These are phyloP conservation scores for Dalbergia cochinchinensis DNA, from an alignment of 306 rosid genomes.

Conservation along the genomic window DNA sequence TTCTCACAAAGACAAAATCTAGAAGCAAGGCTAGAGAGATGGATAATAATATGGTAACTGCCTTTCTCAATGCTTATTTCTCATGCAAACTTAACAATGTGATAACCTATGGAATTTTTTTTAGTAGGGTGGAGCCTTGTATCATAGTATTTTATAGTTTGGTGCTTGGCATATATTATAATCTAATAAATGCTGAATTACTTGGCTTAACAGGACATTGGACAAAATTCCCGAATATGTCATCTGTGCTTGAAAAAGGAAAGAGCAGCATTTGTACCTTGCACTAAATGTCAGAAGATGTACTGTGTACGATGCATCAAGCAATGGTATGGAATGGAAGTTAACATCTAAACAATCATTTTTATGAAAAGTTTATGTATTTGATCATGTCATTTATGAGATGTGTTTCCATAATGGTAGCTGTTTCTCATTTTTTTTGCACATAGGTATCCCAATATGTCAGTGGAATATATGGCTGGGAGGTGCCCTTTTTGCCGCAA, in stretches of 20 bases:
- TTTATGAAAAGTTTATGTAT: not conserved
- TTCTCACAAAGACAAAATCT: conserved; percentile 32
- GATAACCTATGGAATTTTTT: not conserved
- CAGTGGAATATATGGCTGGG: conserved; percentile 47
- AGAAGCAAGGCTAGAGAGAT: conserved; percentile 47
- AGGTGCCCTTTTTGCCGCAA: conserved; percentile 69
- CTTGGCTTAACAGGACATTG: conserved; percentile 42
- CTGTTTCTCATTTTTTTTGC: conserved; percentile 24
- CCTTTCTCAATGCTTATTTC: conserved; percentile 13
- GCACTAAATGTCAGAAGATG: conserved; percentile 63
- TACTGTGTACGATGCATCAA: conserved; percentile 67
- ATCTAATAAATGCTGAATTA: conserved; percentile 9
- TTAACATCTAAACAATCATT: conserved; percentile 7
- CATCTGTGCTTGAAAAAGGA: conserved; percentile 75
- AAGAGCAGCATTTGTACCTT: conserved; percentile 49
- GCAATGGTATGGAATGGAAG: conserved; percentile 60
- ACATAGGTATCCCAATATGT: conserved; percentile 65
- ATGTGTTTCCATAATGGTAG: not conserved
- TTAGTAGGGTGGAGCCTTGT: not conserved
- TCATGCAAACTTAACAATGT: not conserved
- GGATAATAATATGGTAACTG: conserved; percentile 24
- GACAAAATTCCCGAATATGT: conserved; percentile 46
- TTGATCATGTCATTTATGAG: conserved; percentile 9
- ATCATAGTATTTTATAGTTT: not conserved
- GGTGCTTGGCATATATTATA: not conserved